These are phyloP conservation scores for Thalassiosira ordinaria DNA, from an alignment of 352 stramenopile species.

Conservation along the genomic window DNA sequence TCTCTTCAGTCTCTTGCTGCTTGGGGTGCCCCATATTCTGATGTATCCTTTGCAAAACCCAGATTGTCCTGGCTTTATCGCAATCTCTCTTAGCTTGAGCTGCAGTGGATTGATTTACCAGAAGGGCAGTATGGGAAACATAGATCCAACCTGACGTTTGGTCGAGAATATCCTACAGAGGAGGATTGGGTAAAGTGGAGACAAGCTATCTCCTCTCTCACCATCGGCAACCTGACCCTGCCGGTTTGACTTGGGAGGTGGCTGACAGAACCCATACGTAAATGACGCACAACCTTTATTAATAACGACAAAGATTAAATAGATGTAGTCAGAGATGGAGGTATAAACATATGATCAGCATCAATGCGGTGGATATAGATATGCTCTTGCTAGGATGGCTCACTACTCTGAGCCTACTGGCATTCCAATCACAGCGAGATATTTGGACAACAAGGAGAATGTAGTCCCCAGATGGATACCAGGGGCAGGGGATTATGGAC, in stretches of 20 bases:
- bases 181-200: slow-evolving; percentile 20
- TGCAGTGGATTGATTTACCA: not conserved
- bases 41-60: slow-evolving; percentile 44
- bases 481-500: not conserved
- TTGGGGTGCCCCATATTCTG: slow-evolving; percentile 15
- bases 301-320: not conserved
- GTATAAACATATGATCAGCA: no score
- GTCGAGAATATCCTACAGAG: not conserved
- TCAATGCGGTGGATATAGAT: not conserved
- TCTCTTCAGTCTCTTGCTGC: slow-evolving; percentile 15
- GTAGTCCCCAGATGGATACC: not conserved
- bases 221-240: not conserved
- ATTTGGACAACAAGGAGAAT: not conserved
- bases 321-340: not conserved
- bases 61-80: slow-evolving; percentile 24
- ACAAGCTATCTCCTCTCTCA: not conserved
- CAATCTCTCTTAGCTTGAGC: slow-evolving; percentile 10
- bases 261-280: not conserved
- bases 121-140: not conserved
- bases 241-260: not conserved
- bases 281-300: not conserved
- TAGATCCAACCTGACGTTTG: not conserved
- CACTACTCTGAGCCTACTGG: not conserved
- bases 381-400: not conserved
- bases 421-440: not conserved